Percentiles rank a stretch among this genome's conserved stretches.
Evolutionary conservation across 2,329 filamentous ascomycete genomes (phyloP).

Genomic region (Hypoxylon sp.): DNA sequence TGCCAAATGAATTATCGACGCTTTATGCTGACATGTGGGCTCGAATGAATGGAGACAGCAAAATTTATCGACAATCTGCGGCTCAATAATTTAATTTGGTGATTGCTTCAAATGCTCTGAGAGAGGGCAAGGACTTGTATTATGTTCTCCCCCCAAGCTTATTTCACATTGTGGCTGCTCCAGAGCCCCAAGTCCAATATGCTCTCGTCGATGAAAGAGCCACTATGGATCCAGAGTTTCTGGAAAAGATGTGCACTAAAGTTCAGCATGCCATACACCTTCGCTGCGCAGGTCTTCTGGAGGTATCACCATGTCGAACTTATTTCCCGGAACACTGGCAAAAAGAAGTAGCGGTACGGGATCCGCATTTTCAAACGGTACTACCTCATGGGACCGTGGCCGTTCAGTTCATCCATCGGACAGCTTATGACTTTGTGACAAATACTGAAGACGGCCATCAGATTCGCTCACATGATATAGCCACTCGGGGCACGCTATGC

Average conservation of each 20-base stretch:
- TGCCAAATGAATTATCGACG: conserved; percentile 16
- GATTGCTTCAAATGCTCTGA: neutral
- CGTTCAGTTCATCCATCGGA: conserved; percentile 20
- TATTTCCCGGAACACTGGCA: no score
- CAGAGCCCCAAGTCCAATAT: neutral
- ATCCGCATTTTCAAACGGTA: neutral
- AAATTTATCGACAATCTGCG: neutral
- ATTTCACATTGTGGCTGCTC: conserved; percentile 8
- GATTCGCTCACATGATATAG: conserved; percentile 3
- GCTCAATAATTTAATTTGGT: conserved; percentile 17
- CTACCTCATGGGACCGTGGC: neutral
- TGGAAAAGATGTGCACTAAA: conserved; percentile 1
- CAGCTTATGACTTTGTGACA: conserved; percentile 19
- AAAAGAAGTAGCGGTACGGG: neutral
- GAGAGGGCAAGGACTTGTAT: neutral
- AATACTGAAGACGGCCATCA: conserved; percentile 16
- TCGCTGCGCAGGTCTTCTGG: conserved; percentile 19
- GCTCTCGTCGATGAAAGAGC: neutral
- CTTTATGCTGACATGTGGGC: conserved; percentile 28
- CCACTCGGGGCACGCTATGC: neutral
- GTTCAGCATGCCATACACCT: neutral
- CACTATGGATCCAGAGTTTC: neutral
- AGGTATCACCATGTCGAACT: neutral
- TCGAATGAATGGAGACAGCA: conserved; percentile 18
- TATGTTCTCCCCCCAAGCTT: neutral